Evolutionary conservation across 768 basidiomycete genomes (phyloP).

Genomic region (Pulveroboletus sp.): DNA sequence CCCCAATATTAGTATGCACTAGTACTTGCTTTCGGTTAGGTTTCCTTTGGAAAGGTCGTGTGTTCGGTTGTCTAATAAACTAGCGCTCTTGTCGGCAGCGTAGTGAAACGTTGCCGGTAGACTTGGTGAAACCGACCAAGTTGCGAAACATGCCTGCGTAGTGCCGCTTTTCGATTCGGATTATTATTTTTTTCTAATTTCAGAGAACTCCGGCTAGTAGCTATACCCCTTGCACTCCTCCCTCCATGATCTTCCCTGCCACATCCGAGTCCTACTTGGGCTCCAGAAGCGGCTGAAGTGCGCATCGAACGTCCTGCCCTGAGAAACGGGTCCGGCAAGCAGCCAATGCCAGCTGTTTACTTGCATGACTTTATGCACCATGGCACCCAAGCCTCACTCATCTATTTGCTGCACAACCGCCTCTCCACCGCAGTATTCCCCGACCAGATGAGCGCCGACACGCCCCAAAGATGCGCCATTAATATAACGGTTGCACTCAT

Average conservation of each 20-base stretch:
- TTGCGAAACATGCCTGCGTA: slow-evolving; percentile 7
- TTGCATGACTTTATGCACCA: neutral
- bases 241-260: slow-evolving; percentile 21
- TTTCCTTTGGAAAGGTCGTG: neutral
- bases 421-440: neutral
- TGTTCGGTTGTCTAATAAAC: neutral
- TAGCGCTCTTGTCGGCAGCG: neutral
- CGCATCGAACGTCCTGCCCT: neutral
- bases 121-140: slow-evolving; percentile 7
- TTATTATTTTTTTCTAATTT: slow-evolving; percentile 31
- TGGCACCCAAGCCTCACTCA: slow-evolving; percentile 9
- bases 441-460: slow-evolving; percentile 3
- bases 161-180: slow-evolving; percentile 25
- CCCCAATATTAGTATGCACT: no score
- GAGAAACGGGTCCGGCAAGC: slow-evolving; percentile 4
- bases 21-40: no score
- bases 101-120: neutral
- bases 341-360: neutral
- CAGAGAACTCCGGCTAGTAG: slow-evolving; percentile 29
- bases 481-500: slow-evolving; percentile 21
- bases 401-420: slow-evolving; percentile 1
- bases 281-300: slow-evolving; percentile 3
- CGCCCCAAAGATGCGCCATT: slow-evolving; percentile 13
- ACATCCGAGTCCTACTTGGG: slow-evolving; percentile 8
- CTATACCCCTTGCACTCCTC: slow-evolving; percentile 27